Percentiles rank a stretch among this genome's conserved stretches.
Conservation (phyloP, 2,329 filamentous ascomycete species). For the Hypoxylon sp. region DNA sequence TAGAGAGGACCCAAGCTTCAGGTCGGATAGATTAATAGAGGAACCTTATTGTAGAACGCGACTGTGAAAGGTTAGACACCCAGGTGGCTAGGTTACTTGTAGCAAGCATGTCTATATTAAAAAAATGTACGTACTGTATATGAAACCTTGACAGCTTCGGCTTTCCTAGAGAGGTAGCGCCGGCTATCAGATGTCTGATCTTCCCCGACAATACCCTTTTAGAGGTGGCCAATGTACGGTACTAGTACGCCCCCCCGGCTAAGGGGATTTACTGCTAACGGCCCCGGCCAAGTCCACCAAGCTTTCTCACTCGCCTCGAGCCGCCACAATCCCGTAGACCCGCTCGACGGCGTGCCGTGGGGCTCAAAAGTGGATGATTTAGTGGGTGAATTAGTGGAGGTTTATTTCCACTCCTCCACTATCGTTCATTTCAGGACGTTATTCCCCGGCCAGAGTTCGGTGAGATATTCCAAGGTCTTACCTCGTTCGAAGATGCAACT, state of each 20-base stretch:
- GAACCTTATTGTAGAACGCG: neutral
- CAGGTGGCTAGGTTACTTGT: neutral
- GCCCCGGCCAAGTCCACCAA: conserved; percentile 14
- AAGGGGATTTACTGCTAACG: neutral
- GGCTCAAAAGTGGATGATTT: conserved; percentile 35
- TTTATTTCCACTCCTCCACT: conserved; percentile 45
- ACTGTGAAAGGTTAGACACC: neutral
- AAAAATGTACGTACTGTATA: conserved; percentile 4
- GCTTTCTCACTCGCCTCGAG: conserved; percentile 24
- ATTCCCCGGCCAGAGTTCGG: conserved; percentile 39
- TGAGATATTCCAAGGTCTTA: conserved; percentile 45
- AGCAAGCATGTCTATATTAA: conserved; percentile 15
- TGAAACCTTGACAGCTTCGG: conserved; percentile 30
- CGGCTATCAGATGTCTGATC: conserved; percentile 29
- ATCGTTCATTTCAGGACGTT: conserved; percentile 34
- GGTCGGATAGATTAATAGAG: neutral
- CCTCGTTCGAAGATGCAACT: conserved; percentile 37
- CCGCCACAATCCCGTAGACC: conserved; percentile 21
- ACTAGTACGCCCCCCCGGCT: neutral
- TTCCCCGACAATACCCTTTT: conserved; percentile 21
- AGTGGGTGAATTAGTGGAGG: conserved; percentile 43
- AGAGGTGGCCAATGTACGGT: conserved; percentile 19
- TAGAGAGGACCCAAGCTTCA: neutral
- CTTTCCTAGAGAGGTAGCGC: conserved; percentile 35
- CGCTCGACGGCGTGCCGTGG: conserved; percentile 30